phyloP scores from a whole-genome alignment of 768 basidiomycete genomes.

The Phaeotremella fagi region DNA sequence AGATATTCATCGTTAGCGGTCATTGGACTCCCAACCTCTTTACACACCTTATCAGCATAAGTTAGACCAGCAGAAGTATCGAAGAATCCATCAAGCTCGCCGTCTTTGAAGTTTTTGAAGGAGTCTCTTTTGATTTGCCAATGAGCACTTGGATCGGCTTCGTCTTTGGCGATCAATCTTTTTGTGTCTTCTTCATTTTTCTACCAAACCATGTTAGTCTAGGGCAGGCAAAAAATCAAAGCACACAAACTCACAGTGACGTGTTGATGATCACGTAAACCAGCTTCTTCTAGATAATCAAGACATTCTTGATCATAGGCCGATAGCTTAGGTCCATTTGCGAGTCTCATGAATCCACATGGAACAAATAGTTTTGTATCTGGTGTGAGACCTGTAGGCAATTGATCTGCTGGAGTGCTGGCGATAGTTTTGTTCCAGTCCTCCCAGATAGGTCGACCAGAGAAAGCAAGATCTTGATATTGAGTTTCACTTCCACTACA shows the following conservation, averaged over 20 bases:
- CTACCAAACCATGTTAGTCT: not conserved
- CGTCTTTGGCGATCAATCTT: not conserved
- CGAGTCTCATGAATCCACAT: constrained; percentile 20
- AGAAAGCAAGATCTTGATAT: constrained; percentile 29
- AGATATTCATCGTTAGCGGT: not conserved
- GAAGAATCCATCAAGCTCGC: constrained; percentile 15
- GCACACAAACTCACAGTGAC: constrained; percentile 12
- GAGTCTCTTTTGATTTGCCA: not conserved
- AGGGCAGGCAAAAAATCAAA: not conserved
- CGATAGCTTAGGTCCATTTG: constrained; percentile 10
- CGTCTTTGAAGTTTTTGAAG: constrained; percentile 7
- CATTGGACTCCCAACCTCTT: not conserved
- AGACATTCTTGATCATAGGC: constrained; percentile 19
- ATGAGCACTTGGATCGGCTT: constrained; percentile 2
- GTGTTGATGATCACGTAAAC: constrained; percentile 20
- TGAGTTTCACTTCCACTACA: constrained; percentile 19
- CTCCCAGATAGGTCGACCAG: constrained; percentile 20
- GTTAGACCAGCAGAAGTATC: constrained; percentile 19
- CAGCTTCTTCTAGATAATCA: constrained; percentile 19
- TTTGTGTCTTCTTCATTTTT: constrained; percentile 1
- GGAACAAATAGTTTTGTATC: constrained; percentile 14
- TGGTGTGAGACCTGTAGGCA: constrained; percentile 20
- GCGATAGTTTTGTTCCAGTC: constrained; percentile 28
- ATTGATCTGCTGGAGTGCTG: constrained; percentile 6
- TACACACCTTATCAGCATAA: constrained; percentile 7